Base-by-base conservation (phyloP, 495 filamentous ascomycete genomes). In the Coniosporium apollinis region DNA sequence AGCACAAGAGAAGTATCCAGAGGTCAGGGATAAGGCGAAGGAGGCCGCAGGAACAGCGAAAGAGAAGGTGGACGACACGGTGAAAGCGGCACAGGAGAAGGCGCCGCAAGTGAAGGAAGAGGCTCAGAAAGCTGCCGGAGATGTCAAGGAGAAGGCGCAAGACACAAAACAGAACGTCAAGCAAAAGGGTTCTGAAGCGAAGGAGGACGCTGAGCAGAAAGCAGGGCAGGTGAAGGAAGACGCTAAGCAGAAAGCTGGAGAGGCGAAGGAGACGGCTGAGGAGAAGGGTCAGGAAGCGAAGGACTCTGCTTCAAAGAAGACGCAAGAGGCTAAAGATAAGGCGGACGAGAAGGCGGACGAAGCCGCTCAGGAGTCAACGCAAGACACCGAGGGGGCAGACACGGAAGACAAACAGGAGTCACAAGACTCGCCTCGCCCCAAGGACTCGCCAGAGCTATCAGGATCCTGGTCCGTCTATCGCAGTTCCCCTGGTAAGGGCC, bases 201-300 rank as follows among this genome's bases (percentile, higher is more conserved):
- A 6, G 19, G 35, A 34, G 16, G 29, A 25, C 22, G 36, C 30
- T 35, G 33, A 22, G 16, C 44, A 19, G 38, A 31, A 5, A 41
- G 22, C 10, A 33, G 29, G 19, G 19, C 24, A 14, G 32, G 32
- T 19, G 28, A 24, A 2, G 24, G 34, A 32, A 14, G 32, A 29
- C 19, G 41, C 32, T 19, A 39, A 47, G 22, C 17, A 19, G 22
- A 26, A 47, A 32, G 31, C 28, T 5, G 34, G 36, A 22, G 25
- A 7, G 1, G 28, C 30, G 22, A 28, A 16, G 28, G 29, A 47
- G 20, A 38, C 18, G 24, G 30, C 21, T 7, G 32, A 36, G 22
- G 22, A 40, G 41, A 33, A 7, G n/a, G 18, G 25, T 15, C 7
- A 37, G 26, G 29, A 30, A 25, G 41, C 22, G 10, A 38, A 35